Base-by-base conservation (phyloP, 768 basidiomycete genomes). In the Kwoniella heveanensis region DNA sequence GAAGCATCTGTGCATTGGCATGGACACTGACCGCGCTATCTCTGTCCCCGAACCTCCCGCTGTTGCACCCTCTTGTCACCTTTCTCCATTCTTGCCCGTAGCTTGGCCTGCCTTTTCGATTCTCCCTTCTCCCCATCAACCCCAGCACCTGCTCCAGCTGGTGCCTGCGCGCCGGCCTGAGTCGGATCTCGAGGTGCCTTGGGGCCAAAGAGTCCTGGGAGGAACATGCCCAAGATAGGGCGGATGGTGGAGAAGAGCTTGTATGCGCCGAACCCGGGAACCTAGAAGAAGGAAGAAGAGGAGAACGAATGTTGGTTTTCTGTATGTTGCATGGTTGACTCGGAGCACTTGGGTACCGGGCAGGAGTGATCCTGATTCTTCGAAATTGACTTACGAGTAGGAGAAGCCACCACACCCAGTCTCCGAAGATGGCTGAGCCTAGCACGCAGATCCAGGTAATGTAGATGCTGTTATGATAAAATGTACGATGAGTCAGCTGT, bases 21-120 rank as follows among this genome's bases (percentile, higher is more conserved):
- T n/a, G n/a, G n/a, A n/a, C n/a, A n/a, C n/a, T n/a, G n/a, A n/a
- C n/a, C n/a, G n/a, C n/a, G n/a, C 32, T 54, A 54, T 39, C 37
- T 15, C 50, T 36, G 27, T 27, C 59, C 56, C 44, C 52, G 48
- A 39, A 65, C 64, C 30, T 74, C 68, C 2, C 71, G 63, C 60
- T 76, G 74, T 61, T 79, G 76, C 0, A 79, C 68, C 60, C 78
- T 60, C 66, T 79, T 79, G 54, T 79, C 78, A 3, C 78, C 78
- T 66, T 72, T 73, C 53, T 79, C 78, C 68, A 72, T 67, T 56
- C 78, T 69, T 7, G 75, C 77, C 30, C 69, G 54, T 30, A 79
- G 54, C 57, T 79, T 79, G 10, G 74, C 74, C 48, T 79, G 78
- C 54, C 64, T 67, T 53, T 67, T 67, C 13, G 72, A 75, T 48